Conservation (phyloP, 2,329 filamentous ascomycete genomes). For the Alternaria incomplexa region DNA sequence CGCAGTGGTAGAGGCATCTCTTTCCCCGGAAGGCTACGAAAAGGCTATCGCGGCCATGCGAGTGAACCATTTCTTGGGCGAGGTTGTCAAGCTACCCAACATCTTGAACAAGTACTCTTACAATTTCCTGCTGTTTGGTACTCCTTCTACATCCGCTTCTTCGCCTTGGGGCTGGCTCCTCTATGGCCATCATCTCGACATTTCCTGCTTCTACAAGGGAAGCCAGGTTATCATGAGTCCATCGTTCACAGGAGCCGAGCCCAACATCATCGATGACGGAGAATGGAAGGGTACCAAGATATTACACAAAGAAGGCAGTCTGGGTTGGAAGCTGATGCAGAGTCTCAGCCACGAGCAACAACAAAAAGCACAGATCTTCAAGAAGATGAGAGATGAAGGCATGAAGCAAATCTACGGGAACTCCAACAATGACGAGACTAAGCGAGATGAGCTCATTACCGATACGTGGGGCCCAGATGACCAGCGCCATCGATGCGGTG, state of each 20-base stretch:
- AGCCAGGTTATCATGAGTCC: conserved; percentile 72
- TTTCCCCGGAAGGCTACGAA: conserved; percentile 73
- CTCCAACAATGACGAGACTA: conserved; percentile 31
- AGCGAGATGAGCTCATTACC: conserved; percentile 48
- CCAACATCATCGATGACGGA: conserved; percentile 73
- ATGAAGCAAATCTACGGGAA: conserved; percentile 61
- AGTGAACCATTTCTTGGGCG: conserved; percentile 76
- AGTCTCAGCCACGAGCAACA: conserved; percentile 58
- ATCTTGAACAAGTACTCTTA: conserved; percentile 79
- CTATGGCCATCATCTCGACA: conserved; percentile 80
- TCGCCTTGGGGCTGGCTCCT: conserved; percentile 74
- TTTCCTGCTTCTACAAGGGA: conserved; percentile 71
- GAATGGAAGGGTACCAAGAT: conserved; percentile 69
- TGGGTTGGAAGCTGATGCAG: conserved; percentile 75
- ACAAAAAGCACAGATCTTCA: conserved; percentile 62
- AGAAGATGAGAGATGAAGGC: conserved; percentile 64
- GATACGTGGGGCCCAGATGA: conserved; percentile 82
- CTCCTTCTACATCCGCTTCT: conserved; percentile 57
- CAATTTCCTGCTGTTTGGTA: conserved; percentile 75
- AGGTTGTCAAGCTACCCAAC: conserved; percentile 65
- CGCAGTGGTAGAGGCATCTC: conserved; percentile 61
- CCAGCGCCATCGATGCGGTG: conserved; percentile 78
- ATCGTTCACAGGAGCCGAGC: conserved; percentile 81
- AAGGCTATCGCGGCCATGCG: conserved; percentile 75
- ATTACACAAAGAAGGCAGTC: conserved; percentile 66